phyloP scores from a whole-genome alignment of 306 rosid species.

The Castanea crenata region DNA sequence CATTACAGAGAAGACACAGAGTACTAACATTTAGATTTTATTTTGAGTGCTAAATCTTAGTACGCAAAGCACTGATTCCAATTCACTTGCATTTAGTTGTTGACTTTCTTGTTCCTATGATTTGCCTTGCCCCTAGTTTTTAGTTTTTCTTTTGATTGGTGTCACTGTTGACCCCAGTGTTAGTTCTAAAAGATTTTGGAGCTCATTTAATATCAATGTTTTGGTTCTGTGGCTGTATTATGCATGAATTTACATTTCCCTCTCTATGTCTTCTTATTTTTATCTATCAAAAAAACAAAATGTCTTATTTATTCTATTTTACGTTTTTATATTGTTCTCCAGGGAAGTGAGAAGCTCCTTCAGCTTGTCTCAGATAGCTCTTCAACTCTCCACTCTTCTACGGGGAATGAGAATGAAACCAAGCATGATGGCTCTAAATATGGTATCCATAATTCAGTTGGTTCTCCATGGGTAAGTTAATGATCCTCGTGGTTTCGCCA shows the following conservation, averaged over 20 bases:
- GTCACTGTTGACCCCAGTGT: constrained; percentile 1
- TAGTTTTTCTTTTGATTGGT: background rate
- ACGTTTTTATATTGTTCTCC: constrained; percentile 5
- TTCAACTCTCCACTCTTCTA: constrained; percentile 20
- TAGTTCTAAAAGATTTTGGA: background rate
- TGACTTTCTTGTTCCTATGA: constrained; percentile 4
- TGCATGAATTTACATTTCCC: constrained; percentile 19
- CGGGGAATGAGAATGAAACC: constrained; percentile 18
- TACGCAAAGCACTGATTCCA: too few relatives aligned
- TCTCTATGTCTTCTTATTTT: constrained; percentile 8
- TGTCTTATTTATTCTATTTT: too few relatives aligned
- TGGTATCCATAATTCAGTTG: constrained; percentile 20
- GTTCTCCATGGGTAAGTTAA: constrained; percentile 49
- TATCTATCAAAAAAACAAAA: background rate
- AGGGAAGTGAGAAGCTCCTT: constrained; percentile 90
- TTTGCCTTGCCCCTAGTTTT: background rate
- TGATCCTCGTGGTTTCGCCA: too few relatives aligned
- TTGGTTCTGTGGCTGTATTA: background rate
- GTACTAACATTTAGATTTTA: too few relatives aligned
- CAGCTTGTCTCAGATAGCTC: constrained; percentile 59
- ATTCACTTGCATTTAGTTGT: constrained; percentile 4
- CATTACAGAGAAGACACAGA: too few relatives aligned
- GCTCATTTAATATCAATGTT: background rate
- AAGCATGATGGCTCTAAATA: constrained; percentile 24
- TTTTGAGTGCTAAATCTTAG: too few relatives aligned